Conservation (phyloP, 257 asterid species). For the Solanum lignicaule region DNA sequence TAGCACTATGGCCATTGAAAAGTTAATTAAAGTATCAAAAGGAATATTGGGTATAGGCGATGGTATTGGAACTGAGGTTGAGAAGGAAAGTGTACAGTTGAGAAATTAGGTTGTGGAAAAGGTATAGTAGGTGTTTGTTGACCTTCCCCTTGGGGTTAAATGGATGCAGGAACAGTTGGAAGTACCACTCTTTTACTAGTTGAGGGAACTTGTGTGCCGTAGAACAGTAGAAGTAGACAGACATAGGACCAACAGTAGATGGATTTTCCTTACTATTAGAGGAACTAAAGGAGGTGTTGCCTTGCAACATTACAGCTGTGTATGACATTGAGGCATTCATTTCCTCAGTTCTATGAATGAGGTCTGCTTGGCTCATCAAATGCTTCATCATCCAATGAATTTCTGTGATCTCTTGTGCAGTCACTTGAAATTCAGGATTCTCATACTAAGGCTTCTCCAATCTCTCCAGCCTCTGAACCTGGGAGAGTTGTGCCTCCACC, state of each 20-base stretch:
- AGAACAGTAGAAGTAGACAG: background rate
- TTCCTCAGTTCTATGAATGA: background rate
- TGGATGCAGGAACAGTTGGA: background rate
- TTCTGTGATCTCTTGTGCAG: background rate
- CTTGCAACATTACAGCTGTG: background rate
- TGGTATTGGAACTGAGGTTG: background rate
- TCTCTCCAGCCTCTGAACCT: background rate
- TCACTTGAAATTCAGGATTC: background rate
- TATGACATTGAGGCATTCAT: background rate
- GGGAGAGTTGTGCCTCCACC: background rate
- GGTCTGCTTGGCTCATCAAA: background rate
- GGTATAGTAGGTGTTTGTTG: background rate
- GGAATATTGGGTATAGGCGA: background rate
- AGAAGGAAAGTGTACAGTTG: background rate
- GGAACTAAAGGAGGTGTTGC: background rate
- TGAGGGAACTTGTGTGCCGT: background rate
- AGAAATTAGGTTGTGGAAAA: background rate
- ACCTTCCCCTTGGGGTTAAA: background rate
- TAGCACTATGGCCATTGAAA: background rate
- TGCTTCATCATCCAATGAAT: background rate
- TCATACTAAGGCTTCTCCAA: background rate
- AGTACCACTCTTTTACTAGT: background rate
- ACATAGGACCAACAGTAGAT: background rate
- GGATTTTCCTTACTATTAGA: background rate
- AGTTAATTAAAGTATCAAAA: background rate